Percentiles rank a stretch among this genome's conserved stretches.
These are phyloP conservation scores for Berberis thunbergii DNA, from an alignment of 164 flowering plant species.

Conservation along the genomic window DNA sequence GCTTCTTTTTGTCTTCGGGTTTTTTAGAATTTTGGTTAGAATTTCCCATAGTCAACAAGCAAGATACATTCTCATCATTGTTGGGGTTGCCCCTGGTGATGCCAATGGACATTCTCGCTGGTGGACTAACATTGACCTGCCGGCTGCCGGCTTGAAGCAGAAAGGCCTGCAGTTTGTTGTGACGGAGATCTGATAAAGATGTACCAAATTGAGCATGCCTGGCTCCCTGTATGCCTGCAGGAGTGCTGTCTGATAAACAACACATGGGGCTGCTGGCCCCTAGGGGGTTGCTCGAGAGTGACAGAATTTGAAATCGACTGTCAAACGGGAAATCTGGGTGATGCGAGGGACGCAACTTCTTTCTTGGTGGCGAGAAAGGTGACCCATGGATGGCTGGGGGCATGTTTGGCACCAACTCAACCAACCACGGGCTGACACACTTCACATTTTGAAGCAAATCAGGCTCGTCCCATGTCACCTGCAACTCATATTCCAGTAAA, in stretches of 20 bases:
- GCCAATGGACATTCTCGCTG: slow-evolving; percentile 18
- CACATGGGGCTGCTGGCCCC: slow-evolving; percentile 43
- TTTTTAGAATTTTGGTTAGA: slow-evolving; percentile 18
- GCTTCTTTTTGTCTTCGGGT: slow-evolving; percentile 21
- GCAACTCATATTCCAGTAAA: neutral
- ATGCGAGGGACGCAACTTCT: slow-evolving; percentile 49
- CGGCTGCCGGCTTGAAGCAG: slow-evolving; percentile 15
- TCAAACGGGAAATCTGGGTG: slow-evolving; percentile 46
- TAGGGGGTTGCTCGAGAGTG: slow-evolving; percentile 39
- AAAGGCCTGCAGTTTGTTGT: slow-evolving; percentile 37
- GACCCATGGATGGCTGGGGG: too few relatives aligned
- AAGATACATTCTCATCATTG: slow-evolving; percentile 29
- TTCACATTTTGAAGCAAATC: slow-evolving; percentile 79
- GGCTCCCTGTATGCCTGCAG: slow-evolving; percentile 99
- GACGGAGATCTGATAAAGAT: slow-evolving; percentile 42
- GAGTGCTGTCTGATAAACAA: slow-evolving; percentile 33
- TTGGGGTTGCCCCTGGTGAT: slow-evolving; percentile 16
- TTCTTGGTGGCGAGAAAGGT: slow-evolving; percentile 15
- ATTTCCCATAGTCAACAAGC: slow-evolving; percentile 39
- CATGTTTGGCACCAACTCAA: too few relatives aligned
- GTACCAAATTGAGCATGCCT: slow-evolving; percentile 76
- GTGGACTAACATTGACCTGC: neutral
- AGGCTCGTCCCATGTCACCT: slow-evolving; percentile 91
- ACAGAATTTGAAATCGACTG: slow-evolving; percentile 34
- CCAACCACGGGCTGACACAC: slow-evolving; percentile 38